These are phyloP conservation scores for Calamus simplicifolius DNA, from an alignment of 176 grass and related monocot genomes.

Conservation along the genomic window DNA sequence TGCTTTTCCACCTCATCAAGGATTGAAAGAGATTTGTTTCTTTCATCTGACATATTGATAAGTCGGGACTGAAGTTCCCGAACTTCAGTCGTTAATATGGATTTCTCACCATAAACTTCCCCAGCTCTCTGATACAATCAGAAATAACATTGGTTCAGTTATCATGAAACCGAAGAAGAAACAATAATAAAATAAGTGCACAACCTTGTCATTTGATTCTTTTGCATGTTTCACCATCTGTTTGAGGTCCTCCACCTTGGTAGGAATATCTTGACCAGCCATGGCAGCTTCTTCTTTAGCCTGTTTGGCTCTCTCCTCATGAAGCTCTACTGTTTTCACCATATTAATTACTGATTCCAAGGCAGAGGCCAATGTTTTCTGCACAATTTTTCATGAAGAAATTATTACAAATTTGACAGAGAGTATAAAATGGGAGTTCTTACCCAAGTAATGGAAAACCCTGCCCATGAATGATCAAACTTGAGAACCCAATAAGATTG, in stretches of 20 bases:
- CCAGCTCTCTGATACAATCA: conserved; percentile 32
- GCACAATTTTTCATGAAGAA: not conserved
- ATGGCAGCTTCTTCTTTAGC: conserved; percentile 37
- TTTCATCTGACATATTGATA: conserved; percentile 37
- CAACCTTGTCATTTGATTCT: conserved; percentile 48
- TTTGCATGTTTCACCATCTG: conserved; percentile 28
- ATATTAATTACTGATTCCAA: conserved; percentile 36
- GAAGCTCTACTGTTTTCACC: conserved; percentile 50
- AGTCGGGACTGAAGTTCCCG: conserved; percentile 37
- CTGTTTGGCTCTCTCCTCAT: conserved; percentile 35
- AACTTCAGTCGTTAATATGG: conserved; percentile 26
- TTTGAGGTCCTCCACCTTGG: conserved; percentile 29
- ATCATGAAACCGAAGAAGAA: conserved; percentile 3
- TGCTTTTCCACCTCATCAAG: conserved; percentile 33
- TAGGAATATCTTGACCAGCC: conserved; percentile 30
- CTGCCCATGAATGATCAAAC: no score
- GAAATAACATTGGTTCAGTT: conserved; percentile 15
- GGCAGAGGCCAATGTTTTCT: conserved; percentile 44
- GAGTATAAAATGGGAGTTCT: no score
- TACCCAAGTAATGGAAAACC: no score
- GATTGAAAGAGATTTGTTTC: conserved; percentile 28
- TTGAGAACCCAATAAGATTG: no score
- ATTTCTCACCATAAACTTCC: conserved; percentile 34
- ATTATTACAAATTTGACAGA: no score
- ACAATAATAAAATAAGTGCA: conserved; percentile 3